phyloP scores from a whole-genome alignment of 164 flowering plant genomes.

The Buxus sempervirens region DNA sequence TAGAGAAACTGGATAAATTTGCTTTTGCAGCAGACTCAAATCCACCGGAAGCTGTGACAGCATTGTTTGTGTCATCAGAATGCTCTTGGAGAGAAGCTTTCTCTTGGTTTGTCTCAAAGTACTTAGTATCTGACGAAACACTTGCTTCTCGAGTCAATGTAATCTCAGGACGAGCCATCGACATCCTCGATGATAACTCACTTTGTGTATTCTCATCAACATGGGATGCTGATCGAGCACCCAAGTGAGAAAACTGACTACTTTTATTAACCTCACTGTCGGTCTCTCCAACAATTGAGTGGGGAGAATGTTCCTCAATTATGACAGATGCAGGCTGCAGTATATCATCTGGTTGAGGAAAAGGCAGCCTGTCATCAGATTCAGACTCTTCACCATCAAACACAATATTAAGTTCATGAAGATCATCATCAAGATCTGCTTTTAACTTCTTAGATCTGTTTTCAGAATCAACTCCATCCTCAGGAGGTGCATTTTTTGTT shows the following conservation, averaged over 20 bases:
- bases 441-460: conserved; percentile 60
- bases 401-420: conserved; percentile 89
- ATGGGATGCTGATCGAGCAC: conserved; percentile 44
- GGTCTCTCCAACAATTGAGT: conserved; percentile 78
- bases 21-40: conserved; percentile 38
- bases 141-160: conserved; percentile 73
- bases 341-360: conserved; percentile 85
- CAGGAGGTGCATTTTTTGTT: conserved; percentile 33
- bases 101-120: conserved; percentile 18
- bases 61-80: conserved; percentile 52
- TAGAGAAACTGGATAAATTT: conserved; percentile 33
- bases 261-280: conserved; percentile 58
- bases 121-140: conserved; percentile 66
- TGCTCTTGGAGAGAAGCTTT: conserved; percentile 36
- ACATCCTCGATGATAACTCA: conserved; percentile 70
- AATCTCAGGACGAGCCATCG: conserved; percentile 60
- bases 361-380: conserved; percentile 80
- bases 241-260: conserved; percentile 46
- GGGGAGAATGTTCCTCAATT: conserved; percentile 67
- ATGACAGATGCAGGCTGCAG: conserved; percentile 53
- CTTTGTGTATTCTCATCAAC: conserved; percentile 56
- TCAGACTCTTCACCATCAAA: conserved; percentile 93
- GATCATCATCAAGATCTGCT: conserved; percentile 94
- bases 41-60: conserved; percentile 24
- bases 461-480: conserved; percentile 35